Evolutionary conservation across 2,329 filamentous ascomycete genomes (phyloP), one percentile per base, ranked within the genome.

Genomic region (Aspergillus sp.): DNA sequence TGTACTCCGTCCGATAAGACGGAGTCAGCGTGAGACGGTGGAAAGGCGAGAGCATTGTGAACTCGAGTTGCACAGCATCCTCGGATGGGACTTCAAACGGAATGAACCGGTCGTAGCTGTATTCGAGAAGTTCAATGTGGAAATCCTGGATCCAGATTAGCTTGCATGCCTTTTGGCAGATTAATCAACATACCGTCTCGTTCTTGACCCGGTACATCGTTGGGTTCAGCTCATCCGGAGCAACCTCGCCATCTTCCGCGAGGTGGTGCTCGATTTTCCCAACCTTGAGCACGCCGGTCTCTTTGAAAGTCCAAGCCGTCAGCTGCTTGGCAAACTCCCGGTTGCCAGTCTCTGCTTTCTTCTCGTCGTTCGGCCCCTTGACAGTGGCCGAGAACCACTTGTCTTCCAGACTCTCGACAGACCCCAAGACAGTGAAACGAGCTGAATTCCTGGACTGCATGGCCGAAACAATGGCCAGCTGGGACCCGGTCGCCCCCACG

Each of bases 41-140:
- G 76, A 95, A 96, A 35, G 91, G 89, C 1, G 89, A 95, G 29
- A 98, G 81, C 91, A 96, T 98, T 67, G 80, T 88, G 70, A 96
- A 95, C 63, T 98, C 91, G 41, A 98, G 83, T 63, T 98, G 91
- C 20, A 98, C 57, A 16, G 69, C 71, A 57, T 98, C 91, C 41
- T 64, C 69, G 6, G 70, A 54, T 14, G 85, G 78, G 13, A 82
- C 68, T 25, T 67, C 68, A 64, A 86, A 95, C 28, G 88, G 82
- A 4, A 68, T 63, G 68, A 80, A 93, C 53, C 78, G 74, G 57
- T 84, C 76, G 66, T 77, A 78, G 30, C 64, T 63, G 60, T 86
- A 94, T 61, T 95, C 86, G 15, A 88, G 94, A 33, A 98, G 53
- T 43, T 89, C 88, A 55, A 96, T 89, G 52, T 72, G 74, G 68